phyloP scores from a whole-genome alignment of 2,329 filamentous ascomycete genomes.

The Claviceps pazoutovae region DNA sequence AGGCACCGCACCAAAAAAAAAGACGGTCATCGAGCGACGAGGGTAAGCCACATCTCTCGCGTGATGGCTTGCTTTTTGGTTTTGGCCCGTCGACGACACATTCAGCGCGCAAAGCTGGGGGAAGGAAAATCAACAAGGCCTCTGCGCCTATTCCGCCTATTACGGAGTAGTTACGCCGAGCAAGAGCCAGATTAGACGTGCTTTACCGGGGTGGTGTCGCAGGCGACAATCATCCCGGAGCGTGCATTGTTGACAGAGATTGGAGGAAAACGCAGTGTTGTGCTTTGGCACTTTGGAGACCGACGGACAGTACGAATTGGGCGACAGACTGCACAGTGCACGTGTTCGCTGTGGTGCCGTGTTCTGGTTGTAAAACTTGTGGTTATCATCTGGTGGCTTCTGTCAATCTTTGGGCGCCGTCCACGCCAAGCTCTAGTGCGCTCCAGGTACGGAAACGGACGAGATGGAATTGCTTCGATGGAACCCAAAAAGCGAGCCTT shows the following conservation, averaged over 20 bases:
- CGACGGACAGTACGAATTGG: not conserved
- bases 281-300: not conserved
- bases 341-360: not conserved
- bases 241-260: not conserved
- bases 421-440: not conserved
- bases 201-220: no score
- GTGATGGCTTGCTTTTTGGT: no score
- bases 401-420: not conserved
- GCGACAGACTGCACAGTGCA: not conserved
- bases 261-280: not conserved
- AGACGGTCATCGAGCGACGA: not conserved
- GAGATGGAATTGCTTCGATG: not conserved
- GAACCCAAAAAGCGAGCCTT: no score
- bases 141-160: not conserved
- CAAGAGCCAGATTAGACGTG: not conserved
- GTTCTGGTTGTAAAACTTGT: not conserved
- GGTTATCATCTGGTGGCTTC: not conserved
- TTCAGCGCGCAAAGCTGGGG: not conserved
- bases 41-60: no score
- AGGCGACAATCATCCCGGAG: not conserved
- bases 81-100: no score
- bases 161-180: not conserved
- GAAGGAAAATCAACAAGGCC: not conserved
- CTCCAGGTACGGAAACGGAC: not conserved
- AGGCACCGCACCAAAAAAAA: not conserved